phyloP scores from a whole-genome alignment of 805 yeast genomes.

The Hanseniaspora valbyensis region DNA sequence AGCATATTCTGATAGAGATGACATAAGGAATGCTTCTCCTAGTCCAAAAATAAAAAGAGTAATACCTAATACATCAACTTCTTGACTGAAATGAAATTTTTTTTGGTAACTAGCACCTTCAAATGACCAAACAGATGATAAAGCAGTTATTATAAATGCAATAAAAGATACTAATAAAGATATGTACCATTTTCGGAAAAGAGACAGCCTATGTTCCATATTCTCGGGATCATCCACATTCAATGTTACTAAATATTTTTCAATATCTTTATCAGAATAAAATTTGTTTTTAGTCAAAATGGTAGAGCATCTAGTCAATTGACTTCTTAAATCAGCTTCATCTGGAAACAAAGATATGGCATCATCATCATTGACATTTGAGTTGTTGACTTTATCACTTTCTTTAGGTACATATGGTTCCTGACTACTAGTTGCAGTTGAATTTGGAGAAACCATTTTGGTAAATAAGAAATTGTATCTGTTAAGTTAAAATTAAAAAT shows the following conservation, averaged over 20 bases:
- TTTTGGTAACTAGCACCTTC: constrained; percentile 42
- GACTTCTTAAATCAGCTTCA: background rate
- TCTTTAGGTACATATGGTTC: no score
- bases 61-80: constrained; percentile 45
- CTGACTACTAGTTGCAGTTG: no score
- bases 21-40: constrained; percentile 57
- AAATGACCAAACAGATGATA: constrained; percentile 59
- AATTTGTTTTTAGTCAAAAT: background rate
- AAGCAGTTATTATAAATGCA: constrained; percentile 53
- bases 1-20: constrained; percentile 57
- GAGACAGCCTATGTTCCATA: constrained; percentile 31
- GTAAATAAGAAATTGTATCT: no score
- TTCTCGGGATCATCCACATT: constrained; percentile 25
- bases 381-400: background rate
- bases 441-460: no score
- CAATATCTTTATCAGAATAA: background rate
- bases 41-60: constrained; percentile 60
- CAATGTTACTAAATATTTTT: background rate
- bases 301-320: background rate
- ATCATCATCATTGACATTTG: background rate
- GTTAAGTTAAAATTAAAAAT: no score
- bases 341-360: constrained; percentile 3
- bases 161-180: constrained; percentile 44
- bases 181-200: constrained; percentile 44
- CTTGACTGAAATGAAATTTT: constrained; percentile 43